Percentiles rank a stretch among this genome's conserved stretches.
Conservation (phyloP, 2,329 filamentous ascomycete species). For the Hortaea werneckii region DNA sequence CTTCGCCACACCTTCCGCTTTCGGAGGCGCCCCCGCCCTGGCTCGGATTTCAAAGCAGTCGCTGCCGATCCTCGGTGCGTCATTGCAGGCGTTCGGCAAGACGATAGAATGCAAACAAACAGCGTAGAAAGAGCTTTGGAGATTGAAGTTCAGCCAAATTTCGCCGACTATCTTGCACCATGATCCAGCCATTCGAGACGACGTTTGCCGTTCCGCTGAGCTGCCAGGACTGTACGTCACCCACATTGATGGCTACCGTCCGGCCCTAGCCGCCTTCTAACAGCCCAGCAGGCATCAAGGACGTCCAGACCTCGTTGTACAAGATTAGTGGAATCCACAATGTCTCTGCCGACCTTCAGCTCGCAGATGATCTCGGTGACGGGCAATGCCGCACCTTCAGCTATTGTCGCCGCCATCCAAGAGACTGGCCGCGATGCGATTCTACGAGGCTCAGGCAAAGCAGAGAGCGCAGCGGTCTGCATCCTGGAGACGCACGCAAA, state of each 20-base stretch:
- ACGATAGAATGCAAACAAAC: too few relatives aligned
- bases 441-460: slow-evolving; percentile 73
- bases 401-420: slow-evolving; percentile 82
- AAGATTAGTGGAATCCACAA: slow-evolving; percentile 71
- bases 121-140: too few relatives aligned
- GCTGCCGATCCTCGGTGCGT: too few relatives aligned
- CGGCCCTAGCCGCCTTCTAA: not conserved
- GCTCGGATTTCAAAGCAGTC: too few relatives aligned
- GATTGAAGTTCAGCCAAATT: too few relatives aligned
- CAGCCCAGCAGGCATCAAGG: slow-evolving; percentile 49
- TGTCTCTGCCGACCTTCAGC: slow-evolving; percentile 73
- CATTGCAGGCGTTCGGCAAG: too few relatives aligned
- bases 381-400: slow-evolving; percentile 82
- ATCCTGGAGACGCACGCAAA: slow-evolving; percentile 79
- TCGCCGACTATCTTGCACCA: slow-evolving; percentile 3
- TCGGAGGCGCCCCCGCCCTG: not conserved
- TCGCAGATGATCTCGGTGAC: slow-evolving; percentile 77
- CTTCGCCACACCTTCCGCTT: not conserved
- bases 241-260: not conserved
- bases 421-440: slow-evolving; percentile 88
- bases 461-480: slow-evolving; percentile 82
- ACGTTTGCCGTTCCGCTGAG: slow-evolving; percentile 91
- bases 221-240: slow-evolving; percentile 61
- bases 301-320: slow-evolving; percentile 69
- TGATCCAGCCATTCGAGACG: slow-evolving; percentile 50